A percentile compares a stretch with the other conserved stretches of the same genome.
Evolutionary conservation across 495 filamentous ascomycete genomes (phyloP).

Genomic region (Penicillium roqueforti): DNA sequence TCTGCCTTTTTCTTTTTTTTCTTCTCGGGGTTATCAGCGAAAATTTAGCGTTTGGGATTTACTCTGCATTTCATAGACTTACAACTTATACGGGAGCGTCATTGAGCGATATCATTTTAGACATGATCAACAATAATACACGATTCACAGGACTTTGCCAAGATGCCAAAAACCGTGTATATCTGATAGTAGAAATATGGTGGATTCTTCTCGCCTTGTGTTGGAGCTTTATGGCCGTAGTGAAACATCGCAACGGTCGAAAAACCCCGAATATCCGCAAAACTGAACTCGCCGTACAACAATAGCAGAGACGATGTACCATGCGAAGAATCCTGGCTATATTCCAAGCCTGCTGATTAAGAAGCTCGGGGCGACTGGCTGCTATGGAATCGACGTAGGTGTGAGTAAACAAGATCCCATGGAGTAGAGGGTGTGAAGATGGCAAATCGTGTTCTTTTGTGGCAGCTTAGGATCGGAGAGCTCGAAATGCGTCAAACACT

Average conservation of each 20-base stretch:
- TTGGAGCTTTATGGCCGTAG: slow-evolving; percentile 5
- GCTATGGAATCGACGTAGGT: slow-evolving; percentile 35
- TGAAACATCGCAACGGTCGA: not conserved
- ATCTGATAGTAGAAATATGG: not conserved
- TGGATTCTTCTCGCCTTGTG: not conserved
- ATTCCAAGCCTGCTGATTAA: slow-evolving; percentile 28
- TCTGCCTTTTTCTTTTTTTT: not conserved
- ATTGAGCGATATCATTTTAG: slow-evolving; percentile 1
- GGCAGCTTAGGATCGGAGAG: slow-evolving; percentile 31
- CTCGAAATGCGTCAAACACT: slow-evolving; percentile 17
- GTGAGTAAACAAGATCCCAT: slow-evolving; percentile 25
- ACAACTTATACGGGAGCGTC: not conserved
- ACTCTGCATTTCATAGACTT: slow-evolving; percentile 3
- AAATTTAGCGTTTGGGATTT: slow-evolving; percentile 5
- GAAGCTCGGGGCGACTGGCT: slow-evolving; percentile 38
- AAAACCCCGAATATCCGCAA: not conserved
- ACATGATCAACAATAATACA: not conserved
- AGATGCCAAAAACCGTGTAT: not conserved
- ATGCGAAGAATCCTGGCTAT: slow-evolving; percentile 25
- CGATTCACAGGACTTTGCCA: not conserved
- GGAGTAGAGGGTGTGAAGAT: slow-evolving; percentile 35
- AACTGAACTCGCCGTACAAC: not conserved
- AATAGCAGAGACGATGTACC: not conserved
- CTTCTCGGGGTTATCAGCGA: not conserved
- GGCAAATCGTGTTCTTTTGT: slow-evolving; percentile 33